phyloP scores from a whole-genome alignment of 139 green algal species.

The Volvox reticuliferus region DNA sequence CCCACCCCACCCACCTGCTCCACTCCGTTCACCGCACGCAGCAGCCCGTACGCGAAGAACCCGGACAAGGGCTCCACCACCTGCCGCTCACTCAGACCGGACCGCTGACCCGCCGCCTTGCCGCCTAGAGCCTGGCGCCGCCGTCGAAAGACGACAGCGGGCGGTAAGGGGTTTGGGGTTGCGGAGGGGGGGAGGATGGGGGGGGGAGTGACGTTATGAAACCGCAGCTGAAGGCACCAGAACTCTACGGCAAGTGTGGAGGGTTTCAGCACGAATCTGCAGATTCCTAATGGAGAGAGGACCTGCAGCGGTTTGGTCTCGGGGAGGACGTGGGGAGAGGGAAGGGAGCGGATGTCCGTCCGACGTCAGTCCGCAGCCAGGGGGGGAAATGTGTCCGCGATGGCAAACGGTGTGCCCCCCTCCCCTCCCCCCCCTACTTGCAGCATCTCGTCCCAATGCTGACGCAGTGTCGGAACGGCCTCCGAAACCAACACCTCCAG shows the following conservation, averaged over 20 bases:
- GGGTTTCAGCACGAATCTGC: too few relatives aligned
- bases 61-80: constrained; percentile 53
- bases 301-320: too few relatives aligned
- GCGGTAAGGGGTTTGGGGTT: background rate
- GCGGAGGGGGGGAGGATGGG: background rate
- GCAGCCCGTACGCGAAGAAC: constrained; percentile 61
- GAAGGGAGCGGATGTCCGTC: too few relatives aligned
- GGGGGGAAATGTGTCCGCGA: too few relatives aligned
- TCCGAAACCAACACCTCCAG: constrained; percentile 19
- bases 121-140: constrained; percentile 20
- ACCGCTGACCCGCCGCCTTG: background rate
- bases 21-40: constrained; percentile 42
- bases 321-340: too few relatives aligned
- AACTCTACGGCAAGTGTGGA: too few relatives aligned
- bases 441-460: constrained; percentile 58
- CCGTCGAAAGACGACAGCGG: background rate
- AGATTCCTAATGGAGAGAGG: too few relatives aligned
- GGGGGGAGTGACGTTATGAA: too few relatives aligned
- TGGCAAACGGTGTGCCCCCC: too few relatives aligned
- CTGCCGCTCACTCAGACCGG: constrained; percentile 22
- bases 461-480: background rate
- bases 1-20: constrained; percentile 32
- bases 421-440: constrained; percentile 8
- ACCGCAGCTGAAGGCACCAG: too few relatives aligned
- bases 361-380: too few relatives aligned